Percentiles rank a stretch among this genome's conserved stretches.
These are phyloP conservation scores for Phialophora expanda DNA, from an alignment of 2,329 filamentous ascomycete species.

Conservation along the genomic window DNA sequence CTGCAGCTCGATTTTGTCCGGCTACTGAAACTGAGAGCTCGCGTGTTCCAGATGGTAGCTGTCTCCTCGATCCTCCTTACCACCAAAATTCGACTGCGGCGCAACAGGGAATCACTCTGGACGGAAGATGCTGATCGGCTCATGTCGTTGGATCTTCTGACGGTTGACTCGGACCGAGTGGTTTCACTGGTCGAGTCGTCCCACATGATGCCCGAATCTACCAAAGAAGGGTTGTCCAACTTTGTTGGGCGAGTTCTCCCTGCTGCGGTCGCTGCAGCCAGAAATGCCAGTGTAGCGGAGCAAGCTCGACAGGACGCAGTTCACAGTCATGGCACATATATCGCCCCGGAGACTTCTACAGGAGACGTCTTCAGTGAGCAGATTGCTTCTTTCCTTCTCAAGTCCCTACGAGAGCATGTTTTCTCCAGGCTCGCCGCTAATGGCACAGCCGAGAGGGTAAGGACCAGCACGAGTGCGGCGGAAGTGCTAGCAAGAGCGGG, in stretches of 20 bases:
- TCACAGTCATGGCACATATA: slow-evolving; percentile 25
- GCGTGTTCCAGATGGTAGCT: slow-evolving; percentile 63
- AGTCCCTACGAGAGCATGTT: slow-evolving; percentile 62
- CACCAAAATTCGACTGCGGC: slow-evolving; percentile 69
- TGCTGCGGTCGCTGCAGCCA: slow-evolving; percentile 55
- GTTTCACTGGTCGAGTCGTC: slow-evolving; percentile 55
- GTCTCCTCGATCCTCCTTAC: slow-evolving; percentile 67
- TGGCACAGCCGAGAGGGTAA: slow-evolving; percentile 64
- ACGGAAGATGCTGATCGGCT: slow-evolving; percentile 65
- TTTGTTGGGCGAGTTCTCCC: slow-evolving; percentile 60
- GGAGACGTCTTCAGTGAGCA: slow-evolving; percentile 61
- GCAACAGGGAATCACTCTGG: slow-evolving; percentile 68
- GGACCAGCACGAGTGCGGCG: slow-evolving; percentile 62
- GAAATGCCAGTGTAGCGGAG: slow-evolving; percentile 34
- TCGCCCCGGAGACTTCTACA: slow-evolving; percentile 45
- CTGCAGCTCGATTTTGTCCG: slow-evolving; percentile 62
- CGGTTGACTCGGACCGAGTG: slow-evolving; percentile 48
- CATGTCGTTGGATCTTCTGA: slow-evolving; percentile 52
- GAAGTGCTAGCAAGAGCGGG: slow-evolving; percentile 65
- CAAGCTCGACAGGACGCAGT: slow-evolving; percentile 44
- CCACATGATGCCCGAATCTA: slow-evolving; percentile 55
- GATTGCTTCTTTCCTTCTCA: slow-evolving; percentile 64
- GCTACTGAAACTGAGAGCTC: slow-evolving; percentile 59
- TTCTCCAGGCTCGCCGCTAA: slow-evolving; percentile 62
- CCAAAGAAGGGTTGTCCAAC: slow-evolving; percentile 52